These are phyloP conservation scores for Naganishia vishniacii DNA, from an alignment of 768 basidiomycete species.

Conservation along the genomic window DNA sequence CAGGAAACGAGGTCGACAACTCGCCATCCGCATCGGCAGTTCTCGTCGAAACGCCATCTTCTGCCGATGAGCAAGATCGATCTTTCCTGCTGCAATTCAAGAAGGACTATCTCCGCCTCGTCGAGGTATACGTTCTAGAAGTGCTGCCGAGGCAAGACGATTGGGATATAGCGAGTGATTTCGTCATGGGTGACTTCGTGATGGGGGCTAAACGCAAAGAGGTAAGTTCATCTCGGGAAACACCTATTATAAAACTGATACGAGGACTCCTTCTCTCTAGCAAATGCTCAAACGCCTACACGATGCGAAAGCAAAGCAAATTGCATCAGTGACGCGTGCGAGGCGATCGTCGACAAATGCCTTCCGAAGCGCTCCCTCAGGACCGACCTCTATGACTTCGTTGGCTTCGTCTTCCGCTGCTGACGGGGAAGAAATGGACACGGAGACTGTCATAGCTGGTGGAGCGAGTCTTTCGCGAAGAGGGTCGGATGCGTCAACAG, in stretches of 20 bases:
- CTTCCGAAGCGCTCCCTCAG: neutral
- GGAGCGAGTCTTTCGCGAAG: neutral
- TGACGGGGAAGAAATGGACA: constrained; percentile 5
- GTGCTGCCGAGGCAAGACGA: constrained; percentile 21
- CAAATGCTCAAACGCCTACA: constrained; percentile 18
- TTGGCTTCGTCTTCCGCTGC: neutral
- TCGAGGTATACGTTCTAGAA: constrained; percentile 24
- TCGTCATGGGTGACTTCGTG: constrained; percentile 11
- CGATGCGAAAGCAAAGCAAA: constrained; percentile 10
- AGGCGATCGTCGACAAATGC: neutral
- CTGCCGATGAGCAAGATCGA: constrained; percentile 8
- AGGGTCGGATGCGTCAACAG: constrained; percentile 7
- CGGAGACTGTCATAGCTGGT: constrained; percentile 7
- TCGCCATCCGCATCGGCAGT: constrained; percentile 11
- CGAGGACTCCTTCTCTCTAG: neutral
- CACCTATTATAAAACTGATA: neutral
- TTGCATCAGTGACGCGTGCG: constrained; percentile 1
- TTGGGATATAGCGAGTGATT: constrained; percentile 28
- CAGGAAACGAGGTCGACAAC: neutral
- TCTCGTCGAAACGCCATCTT: constrained; percentile 1
- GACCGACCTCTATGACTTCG: neutral
- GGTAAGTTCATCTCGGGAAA: neutral
- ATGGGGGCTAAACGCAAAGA: constrained; percentile 23
- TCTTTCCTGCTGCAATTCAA: constrained; percentile 14
- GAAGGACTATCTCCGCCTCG: constrained; percentile 12